A percentile compares a stretch with the other conserved stretches of the same genome.
These are phyloP conservation scores for Decorospora gaudefroyi DNA, from an alignment of 2,329 filamentous ascomycete species.

Conservation along the genomic window DNA sequence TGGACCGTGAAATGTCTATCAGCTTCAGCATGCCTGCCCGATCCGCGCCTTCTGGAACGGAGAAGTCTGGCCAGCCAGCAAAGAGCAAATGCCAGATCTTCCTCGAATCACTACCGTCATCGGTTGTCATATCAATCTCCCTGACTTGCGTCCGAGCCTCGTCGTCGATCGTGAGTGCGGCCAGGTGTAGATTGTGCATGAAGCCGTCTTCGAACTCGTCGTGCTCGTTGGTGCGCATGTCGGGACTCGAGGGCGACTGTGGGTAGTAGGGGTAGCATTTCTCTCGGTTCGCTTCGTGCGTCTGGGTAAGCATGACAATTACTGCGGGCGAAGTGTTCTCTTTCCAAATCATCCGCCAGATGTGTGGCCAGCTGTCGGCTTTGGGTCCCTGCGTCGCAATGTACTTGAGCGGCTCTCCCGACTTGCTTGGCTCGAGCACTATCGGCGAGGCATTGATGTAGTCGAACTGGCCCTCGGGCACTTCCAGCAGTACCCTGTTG, in stretches of 20 bases:
- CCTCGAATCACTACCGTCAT: conserved; percentile 59
- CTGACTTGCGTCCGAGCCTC: conserved; percentile 70
- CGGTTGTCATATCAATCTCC: conserved; percentile 62
- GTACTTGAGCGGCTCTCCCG: conserved; percentile 61
- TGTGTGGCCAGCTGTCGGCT: conserved; percentile 71
- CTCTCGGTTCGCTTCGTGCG: conserved; percentile 73
- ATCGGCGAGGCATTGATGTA: conserved; percentile 60
- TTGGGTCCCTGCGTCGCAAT: conserved; percentile 96
- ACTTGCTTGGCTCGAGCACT: conserved; percentile 47
- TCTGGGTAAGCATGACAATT: conserved; percentile 93
- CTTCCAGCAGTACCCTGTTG: conserved; percentile 79
- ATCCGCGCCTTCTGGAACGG: conserved; percentile 72
- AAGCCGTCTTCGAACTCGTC: conserved; percentile 69
- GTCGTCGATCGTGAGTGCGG: conserved; percentile 59
- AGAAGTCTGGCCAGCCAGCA: conserved; percentile 87
- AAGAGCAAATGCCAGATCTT: conserved; percentile 85
- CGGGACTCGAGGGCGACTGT: conserved; percentile 44
- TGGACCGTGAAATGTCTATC: conserved; percentile 67
- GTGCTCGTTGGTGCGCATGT: conserved; percentile 62
- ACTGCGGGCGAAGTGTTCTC: conserved; percentile 73
- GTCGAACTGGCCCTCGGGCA: conserved; percentile 66
- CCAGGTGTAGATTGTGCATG: conserved; percentile 68
- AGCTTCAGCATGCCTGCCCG: conserved; percentile 70
- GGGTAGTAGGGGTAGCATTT: conserved; percentile 94
- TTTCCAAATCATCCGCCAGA: conserved; percentile 95